Evolutionary conservation across 2,329 filamentous ascomycete genomes (phyloP), one percentile per base, ranked within the genome.

Genomic region (Paecilomyces dactylethromorphus): DNA sequence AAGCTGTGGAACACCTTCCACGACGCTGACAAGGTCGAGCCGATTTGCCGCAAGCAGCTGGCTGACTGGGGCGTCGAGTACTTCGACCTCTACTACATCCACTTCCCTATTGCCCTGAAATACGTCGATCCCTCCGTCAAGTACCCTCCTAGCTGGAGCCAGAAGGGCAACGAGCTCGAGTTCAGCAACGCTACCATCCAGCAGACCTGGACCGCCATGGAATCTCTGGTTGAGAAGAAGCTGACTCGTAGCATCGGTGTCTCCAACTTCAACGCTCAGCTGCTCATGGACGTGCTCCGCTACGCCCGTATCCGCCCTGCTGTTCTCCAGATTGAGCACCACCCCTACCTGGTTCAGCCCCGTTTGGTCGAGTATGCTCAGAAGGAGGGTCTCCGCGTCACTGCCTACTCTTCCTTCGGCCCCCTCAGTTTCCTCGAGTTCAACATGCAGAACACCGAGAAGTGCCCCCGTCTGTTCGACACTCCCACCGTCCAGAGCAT

Each of bases 1-100:
- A 96, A 96, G 82, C 87, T 96, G 59, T 96, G 92, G 91, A 92
- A 93, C 80, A 87, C 87, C 65, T 96, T 92, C 84, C 91, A 96
- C 81, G 88, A 93, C 69, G 82, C 82, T 67, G 87, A 93, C 66
- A 83, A 84, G 67, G 90, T 93, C 62, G 85, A 88, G 76, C 86
- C 87, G 59, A 91, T 94, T 71, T 83, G 81, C 76, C 85, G 85
- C 75, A 87, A 87, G 71, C 89, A 92, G 78, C 86, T 92, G 62
- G 83, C 85, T 65, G 89, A 93, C 81, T 93, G 90, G 86, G 87
- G 88, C 63, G 74, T 95, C 61, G 91, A 92, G 69, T 95, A 95
- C 82, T 92, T 96, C 75, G 91, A 96, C 75, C 85, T 95, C 65
- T 96, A 87, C 84, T 81, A 93, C 68, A 86, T 95, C 69, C 92